Conservation (phyloP, 2,329 filamentous ascomycete species). For the Colletotrichum orchidophilum region DNA sequence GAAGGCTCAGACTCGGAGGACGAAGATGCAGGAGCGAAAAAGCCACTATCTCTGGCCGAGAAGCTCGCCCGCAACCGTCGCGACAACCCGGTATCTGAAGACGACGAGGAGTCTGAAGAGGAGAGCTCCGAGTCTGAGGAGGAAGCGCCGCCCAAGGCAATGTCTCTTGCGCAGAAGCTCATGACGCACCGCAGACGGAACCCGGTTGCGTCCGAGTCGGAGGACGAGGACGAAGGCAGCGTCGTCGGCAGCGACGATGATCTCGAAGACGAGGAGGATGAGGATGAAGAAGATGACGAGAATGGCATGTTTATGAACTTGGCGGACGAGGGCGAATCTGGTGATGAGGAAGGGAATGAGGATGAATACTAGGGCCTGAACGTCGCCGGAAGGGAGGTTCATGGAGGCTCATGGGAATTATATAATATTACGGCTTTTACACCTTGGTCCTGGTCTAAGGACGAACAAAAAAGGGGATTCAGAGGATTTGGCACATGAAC, state of each 20-base stretch:
- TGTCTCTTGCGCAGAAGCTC: slow-evolving; percentile 39
- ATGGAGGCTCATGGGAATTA: fast-evolving
- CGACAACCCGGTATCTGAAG: slow-evolving; percentile 18
- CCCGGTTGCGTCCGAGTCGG: slow-evolving; percentile 34
- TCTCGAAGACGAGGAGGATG: slow-evolving; percentile 34
- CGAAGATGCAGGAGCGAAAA: neutral
- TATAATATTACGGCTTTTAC: neutral
- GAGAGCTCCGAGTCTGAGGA: slow-evolving; percentile 12
- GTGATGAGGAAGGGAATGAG: slow-evolving; percentile 4
- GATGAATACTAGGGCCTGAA: slow-evolving; percentile 12
- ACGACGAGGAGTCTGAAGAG: slow-evolving; percentile 16
- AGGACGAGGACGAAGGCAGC: slow-evolving; percentile 34
- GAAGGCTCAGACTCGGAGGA: neutral
- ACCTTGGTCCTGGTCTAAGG: neutral
- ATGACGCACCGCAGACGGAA: slow-evolving; percentile 34
- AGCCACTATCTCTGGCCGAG: slow-evolving; percentile 7
- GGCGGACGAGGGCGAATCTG: slow-evolving; percentile 42
- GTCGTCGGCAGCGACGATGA: slow-evolving; percentile 36
- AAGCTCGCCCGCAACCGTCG: slow-evolving; percentile 21
- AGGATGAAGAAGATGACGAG: slow-evolving; percentile 33
- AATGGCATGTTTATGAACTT: slow-evolving; percentile 43
- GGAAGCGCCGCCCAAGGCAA: slow-evolving; percentile 18
- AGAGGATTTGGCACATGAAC: neutral
- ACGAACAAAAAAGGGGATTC: neutral
- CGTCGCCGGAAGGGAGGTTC: too few species aligned